Percentiles rank a stretch among this genome's conserved stretches.
Evolutionary conservation across 140 eudicot genomes (phyloP).

Genomic region (Oenanthe javanica): DNA sequence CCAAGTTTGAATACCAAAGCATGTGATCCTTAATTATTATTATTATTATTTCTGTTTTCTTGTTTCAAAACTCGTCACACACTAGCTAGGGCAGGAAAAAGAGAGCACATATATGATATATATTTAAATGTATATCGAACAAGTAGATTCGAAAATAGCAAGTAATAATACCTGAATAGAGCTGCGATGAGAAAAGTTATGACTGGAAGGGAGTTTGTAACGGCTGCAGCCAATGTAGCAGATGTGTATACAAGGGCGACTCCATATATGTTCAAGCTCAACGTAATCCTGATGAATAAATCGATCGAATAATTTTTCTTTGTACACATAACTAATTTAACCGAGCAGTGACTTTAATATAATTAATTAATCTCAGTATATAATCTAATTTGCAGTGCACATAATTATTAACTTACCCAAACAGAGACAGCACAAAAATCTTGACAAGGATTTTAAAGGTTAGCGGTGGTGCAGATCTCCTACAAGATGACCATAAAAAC

Average conservation of each 20-base stretch:
- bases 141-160: not conserved
- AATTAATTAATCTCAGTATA: not conserved
- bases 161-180: slow-evolving; percentile 38
- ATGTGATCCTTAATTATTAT: not conserved
- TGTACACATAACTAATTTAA: not conserved
- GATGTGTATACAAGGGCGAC: slow-evolving; percentile 62
- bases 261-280: slow-evolving; percentile 58
- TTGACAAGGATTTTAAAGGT: slow-evolving; percentile 43
- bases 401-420: slow-evolving; percentile 65
- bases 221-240: slow-evolving; percentile 77
- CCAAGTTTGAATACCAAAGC: not conserved
- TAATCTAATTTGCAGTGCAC: not conserved
- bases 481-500: slow-evolving; percentile 6
- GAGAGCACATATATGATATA: too few relatives aligned
- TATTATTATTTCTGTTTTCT: too few relatives aligned
- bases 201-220: slow-evolving; percentile 63
- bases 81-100: too few relatives aligned
- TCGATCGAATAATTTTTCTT: not conserved
- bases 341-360: not conserved
- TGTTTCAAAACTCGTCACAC: too few relatives aligned
- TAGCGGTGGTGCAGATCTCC: slow-evolving; percentile 58
- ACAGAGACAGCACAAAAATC: slow-evolving; percentile 59
- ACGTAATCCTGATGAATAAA: slow-evolving; percentile 48
- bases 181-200: slow-evolving; percentile 67
- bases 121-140: too few relatives aligned